phyloP scores from a whole-genome alignment of 768 basidiomycete species.

The Cubamyces sp. region DNA sequence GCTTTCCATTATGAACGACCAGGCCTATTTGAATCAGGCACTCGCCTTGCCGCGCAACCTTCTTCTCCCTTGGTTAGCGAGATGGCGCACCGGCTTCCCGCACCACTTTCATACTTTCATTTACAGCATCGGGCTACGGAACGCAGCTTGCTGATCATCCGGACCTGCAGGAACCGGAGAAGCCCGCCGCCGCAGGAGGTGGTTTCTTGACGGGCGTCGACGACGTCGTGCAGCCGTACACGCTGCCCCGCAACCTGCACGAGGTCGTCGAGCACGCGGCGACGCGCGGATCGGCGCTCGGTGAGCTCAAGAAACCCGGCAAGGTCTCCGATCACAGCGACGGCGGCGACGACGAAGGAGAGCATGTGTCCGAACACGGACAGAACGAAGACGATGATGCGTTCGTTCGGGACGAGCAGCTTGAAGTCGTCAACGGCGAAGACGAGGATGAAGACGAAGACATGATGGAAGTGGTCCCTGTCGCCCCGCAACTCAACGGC shows the following conservation, averaged over 20 bases:
- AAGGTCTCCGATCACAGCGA: not conserved
- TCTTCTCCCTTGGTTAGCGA: not conserved
- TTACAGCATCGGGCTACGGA: not conserved
- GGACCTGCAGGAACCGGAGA: constrained; percentile 18
- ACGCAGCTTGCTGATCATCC: not conserved
- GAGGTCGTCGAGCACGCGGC: constrained; percentile 25
- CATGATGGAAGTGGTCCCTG: constrained; percentile 25
- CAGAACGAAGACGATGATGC: not conserved
- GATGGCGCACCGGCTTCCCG: not conserved
- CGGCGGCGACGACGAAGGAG: constrained; percentile 1
- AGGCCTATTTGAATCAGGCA: not conserved
- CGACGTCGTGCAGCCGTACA: constrained; percentile 73
- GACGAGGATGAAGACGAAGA: constrained; percentile 37
- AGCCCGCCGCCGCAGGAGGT: constrained; percentile 41
- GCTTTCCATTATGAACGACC: too few relatives aligned
- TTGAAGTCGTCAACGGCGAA: constrained; percentile 31
- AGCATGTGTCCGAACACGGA: constrained; percentile 29
- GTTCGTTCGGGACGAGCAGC: not conserved
- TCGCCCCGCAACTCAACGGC: constrained; percentile 19
- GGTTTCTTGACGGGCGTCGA: constrained; percentile 72
- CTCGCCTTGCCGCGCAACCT: not conserved
- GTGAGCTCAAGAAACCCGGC: constrained; percentile 9
- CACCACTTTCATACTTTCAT: not conserved
- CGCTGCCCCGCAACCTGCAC: constrained; percentile 62
- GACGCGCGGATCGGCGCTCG: constrained; percentile 16